These are phyloP conservation scores for Dacryopinax primogenitus DNA, from an alignment of 768 basidiomycete species.

Conservation along the genomic window DNA sequence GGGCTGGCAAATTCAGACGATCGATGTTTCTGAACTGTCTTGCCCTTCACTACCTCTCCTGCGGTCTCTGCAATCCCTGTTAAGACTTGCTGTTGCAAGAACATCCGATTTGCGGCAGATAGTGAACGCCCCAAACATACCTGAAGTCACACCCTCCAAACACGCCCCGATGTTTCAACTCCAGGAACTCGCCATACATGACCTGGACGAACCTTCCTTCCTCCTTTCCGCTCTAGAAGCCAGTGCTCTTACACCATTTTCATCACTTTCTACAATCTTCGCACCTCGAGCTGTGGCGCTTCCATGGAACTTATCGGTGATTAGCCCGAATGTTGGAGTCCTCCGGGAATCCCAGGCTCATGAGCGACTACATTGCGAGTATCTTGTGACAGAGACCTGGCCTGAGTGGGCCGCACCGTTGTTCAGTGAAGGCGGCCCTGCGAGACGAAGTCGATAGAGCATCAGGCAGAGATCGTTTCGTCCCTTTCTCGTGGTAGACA, in stretches of 20 bases:
- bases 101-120: not conserved
- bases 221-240: not conserved
- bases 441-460: not conserved
- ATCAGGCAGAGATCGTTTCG: not conserved
- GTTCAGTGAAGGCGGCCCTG: not conserved
- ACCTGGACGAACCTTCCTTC: conserved; percentile 1
- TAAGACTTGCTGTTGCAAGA: not conserved
- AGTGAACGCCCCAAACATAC: not conserved
- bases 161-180: not conserved
- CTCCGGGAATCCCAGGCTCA: not conserved
- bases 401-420: not conserved
- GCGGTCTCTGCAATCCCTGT: not conserved
- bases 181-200: not conserved
- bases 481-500: not conserved
- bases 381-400: not conserved
- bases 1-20: not conserved
- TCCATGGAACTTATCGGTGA: not conserved
- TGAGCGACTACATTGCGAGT: not conserved
- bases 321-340: not conserved
- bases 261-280: not conserved
- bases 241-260: not conserved
- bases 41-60: not conserved
- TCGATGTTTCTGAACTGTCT: not conserved
- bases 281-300: not conserved
- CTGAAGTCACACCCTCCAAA: not conserved